A percentile compares a stretch with the other conserved stretches of the same genome.
Evolutionary conservation across 129 eudicot genomes (phyloP).

Genomic region (Mikania micrantha): DNA sequence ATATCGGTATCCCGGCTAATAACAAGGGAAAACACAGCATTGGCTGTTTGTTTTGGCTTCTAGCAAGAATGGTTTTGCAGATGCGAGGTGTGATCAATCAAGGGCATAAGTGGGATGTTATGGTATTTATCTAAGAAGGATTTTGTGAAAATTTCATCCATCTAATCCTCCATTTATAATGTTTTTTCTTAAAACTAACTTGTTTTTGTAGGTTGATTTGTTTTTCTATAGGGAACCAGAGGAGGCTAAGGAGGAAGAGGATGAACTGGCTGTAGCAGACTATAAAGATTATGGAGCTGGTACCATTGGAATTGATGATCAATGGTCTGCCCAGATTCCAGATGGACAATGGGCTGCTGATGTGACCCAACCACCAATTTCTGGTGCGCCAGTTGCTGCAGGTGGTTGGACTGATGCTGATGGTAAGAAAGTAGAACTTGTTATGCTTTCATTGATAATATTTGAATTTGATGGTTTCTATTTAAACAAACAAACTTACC

Average conservation of each 20-base stretch:
- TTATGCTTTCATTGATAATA: neutral
- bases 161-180: neutral
- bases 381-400: conserved; percentile 29
- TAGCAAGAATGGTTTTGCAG: conserved; percentile 78
- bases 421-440: conserved; percentile 28
- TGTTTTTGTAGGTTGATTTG: conserved; percentile 57
- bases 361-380: conserved; percentile 29
- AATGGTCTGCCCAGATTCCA: conserved; percentile 39
- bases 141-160: neutral
- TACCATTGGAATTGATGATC: conserved; percentile 38
- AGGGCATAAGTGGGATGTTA: conserved; percentile 74
- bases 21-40: conserved; percentile 86
- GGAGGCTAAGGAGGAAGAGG: conserved; percentile 58
- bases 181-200: neutral
- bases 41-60: conserved; percentile 69
- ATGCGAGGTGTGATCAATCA: conserved; percentile 60
- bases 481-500: no score
- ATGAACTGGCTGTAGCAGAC: conserved; percentile 44
- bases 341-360: conserved; percentile 45
- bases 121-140: conserved; percentile 32
- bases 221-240: conserved; percentile 80
- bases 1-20: conserved; percentile 77
- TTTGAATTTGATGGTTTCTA: no score
- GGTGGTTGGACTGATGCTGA: conserved; percentile 47
- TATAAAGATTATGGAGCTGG: conserved; percentile 36